These are phyloP conservation scores for Tillandsia leiboldiana DNA, from an alignment of 176 grass and related monocot species.

Conservation along the genomic window DNA sequence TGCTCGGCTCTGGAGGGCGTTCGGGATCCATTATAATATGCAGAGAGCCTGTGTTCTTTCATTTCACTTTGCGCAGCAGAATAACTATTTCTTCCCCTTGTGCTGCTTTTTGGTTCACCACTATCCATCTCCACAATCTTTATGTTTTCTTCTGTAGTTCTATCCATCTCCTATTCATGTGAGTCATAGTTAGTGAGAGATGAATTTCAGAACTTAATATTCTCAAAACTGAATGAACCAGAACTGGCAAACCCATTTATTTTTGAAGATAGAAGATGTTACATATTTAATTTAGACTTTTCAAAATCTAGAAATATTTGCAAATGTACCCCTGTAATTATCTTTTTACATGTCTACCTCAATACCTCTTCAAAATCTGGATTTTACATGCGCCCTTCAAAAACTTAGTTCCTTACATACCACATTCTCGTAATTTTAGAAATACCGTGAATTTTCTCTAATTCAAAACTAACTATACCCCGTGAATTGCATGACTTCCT, in stretches of 20 bases:
- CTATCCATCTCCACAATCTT: conserved; percentile 21
- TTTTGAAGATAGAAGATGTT: background rate
- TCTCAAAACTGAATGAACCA: background rate
- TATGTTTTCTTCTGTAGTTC: conserved; percentile 9
- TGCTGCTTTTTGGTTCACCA: background rate
- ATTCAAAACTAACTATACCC: too few relatives aligned
- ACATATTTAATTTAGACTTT: too few relatives aligned
- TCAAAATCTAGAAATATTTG: too few relatives aligned
- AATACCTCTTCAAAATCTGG: too few relatives aligned
- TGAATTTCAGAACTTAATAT: background rate
- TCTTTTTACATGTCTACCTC: too few relatives aligned
- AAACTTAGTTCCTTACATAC: too few relatives aligned
- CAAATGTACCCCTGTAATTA: too few relatives aligned
- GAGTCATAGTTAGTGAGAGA: background rate
- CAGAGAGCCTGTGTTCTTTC: conserved; percentile 14
- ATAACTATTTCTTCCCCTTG: conserved; percentile 12
- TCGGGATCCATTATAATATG: background rate
- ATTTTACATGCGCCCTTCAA: too few relatives aligned
- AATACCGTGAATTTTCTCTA: too few relatives aligned
- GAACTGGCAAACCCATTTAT: background rate
- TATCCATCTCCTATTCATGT: conserved; percentile 13
- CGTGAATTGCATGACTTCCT: too few relatives aligned
- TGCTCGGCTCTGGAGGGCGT: conserved; percentile 12
- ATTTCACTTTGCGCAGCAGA: background rate
- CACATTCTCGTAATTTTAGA: too few relatives aligned